These are phyloP conservation scores for Abrus precatorius DNA, from an alignment of 306 rosid genomes.

Conservation along the genomic window DNA sequence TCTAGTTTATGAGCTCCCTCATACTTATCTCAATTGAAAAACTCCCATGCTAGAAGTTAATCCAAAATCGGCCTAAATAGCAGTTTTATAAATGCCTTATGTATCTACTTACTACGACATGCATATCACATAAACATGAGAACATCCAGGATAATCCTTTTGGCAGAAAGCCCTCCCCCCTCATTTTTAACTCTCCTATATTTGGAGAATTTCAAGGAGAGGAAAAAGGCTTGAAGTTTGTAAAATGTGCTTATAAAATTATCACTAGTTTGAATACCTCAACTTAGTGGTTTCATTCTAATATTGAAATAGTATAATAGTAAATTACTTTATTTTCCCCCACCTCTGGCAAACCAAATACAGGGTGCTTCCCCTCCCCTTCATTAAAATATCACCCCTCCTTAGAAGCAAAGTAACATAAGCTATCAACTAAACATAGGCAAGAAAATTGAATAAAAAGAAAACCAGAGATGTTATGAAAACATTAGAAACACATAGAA, in stretches of 20 bases:
- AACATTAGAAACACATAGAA: conserved; percentile 29
- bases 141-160: conserved; percentile 15
- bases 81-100: background rate
- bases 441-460: conserved; percentile 3
- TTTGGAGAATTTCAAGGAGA: background rate
- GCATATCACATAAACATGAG: background rate
- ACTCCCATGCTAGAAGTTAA: background rate
- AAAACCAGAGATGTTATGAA: conserved; percentile 34
- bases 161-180: background rate
- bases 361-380: background rate
- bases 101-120: background rate
- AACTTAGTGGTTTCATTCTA: background rate
- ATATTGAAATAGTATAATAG: background rate
- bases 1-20: background rate
- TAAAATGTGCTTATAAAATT: background rate
- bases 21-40: background rate
- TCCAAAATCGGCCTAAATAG: background rate
- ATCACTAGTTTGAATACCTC: background rate
- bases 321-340: background rate
- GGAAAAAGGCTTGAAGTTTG: conserved; percentile 5
- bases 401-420: background rate
- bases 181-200: background rate
- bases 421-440: conserved; percentile 11
- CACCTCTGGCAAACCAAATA: background rate
- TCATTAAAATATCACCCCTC: background rate